Conservation (phyloP, 768 basidiomycete species). For the Chlorophyllum brunneum region DNA sequence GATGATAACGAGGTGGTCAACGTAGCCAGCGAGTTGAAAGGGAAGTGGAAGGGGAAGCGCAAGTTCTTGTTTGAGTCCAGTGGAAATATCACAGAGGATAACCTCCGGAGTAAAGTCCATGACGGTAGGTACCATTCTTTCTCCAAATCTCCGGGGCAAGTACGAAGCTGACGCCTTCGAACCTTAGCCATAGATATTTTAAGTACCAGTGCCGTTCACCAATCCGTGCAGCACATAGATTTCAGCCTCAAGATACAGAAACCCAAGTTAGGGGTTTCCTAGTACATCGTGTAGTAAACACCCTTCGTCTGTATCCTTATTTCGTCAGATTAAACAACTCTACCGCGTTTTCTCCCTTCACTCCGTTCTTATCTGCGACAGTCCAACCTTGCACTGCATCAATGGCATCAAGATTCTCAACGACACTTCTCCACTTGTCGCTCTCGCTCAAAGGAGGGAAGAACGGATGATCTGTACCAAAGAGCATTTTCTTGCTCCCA, state of each 20-base stretch:
- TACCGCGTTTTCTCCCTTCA: constrained; percentile 72
- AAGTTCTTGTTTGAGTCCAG: constrained; percentile 92
- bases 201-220: constrained; percentile 87
- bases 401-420: constrained; percentile 83
- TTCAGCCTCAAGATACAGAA: constrained; percentile 95
- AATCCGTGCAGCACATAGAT: constrained; percentile 91
- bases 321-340: constrained; percentile 53
- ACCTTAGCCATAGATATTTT: constrained; percentile 86
- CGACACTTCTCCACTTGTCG: constrained; percentile 81
- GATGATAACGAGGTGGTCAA: constrained; percentile 67
- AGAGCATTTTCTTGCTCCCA: constrained; percentile 64
- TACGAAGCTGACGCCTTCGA: neutral
- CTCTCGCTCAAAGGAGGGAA: constrained; percentile 73
- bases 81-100: constrained; percentile 89
- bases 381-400: constrained; percentile 59
- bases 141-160: neutral
- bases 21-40: constrained; percentile 68
- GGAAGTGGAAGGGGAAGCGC: constrained; percentile 74
- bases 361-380: constrained; percentile 55
- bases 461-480: constrained; percentile 89
- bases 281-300: neutral
- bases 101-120: constrained; percentile 75
- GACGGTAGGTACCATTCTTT: constrained; percentile 52
- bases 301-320: neutral
- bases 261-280: constrained; percentile 27